Evolutionary conservation across 163 green algal species (phyloP), one percentile per base, ranked within the genome.

Genomic region (Chloroidium sp.): DNA sequence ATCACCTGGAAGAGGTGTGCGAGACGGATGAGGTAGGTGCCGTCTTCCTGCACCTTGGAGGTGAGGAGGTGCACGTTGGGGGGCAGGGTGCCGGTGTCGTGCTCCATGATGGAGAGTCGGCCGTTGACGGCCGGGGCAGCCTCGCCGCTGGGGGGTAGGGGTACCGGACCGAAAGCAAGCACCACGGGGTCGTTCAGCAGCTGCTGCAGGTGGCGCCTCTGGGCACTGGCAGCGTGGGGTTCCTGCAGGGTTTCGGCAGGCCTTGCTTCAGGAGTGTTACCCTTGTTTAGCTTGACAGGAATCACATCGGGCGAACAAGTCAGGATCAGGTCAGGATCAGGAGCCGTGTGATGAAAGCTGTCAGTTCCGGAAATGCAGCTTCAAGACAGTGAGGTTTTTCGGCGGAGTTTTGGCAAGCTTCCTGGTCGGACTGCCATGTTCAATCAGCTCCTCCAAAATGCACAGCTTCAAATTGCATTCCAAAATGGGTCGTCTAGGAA

Each of bases 51-150:
- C 1, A 78, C 68, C 82, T 89, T 88, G 4, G 94, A 77, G 1
- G 89, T 93, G 61, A 93, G n/a, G 75, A 95, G 83, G 62, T 94
- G 90, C 74, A 92, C 84, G 69, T 90, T 91, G 4, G 62, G 62
- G 8, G 85, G 81, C 13, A 91, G 81, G 4, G 36, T 78, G 14
- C 3, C 58, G 3, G 74, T 58, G 14, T 12, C 3, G 4, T 85
- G 76, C 57, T 58, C 58, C 1, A 78, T 83, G 59, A 62, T 75
- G n/a, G 4, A 62, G 1, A 2, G 6, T 1, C 69, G 69, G 8
- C 80, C 14, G 36, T 75, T 64, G 2, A 76, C 74, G 62, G 86
- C 78, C 59, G 78, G 60, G 0, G 72, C 87, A 36, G 36, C 36
- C 36, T 36, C 36, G 36, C 36, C 36, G 36, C 36, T 36, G 36